Evolutionary conservation across 768 basidiomycete species (phyloP).

Genomic region (Termitomyces sp.): DNA sequence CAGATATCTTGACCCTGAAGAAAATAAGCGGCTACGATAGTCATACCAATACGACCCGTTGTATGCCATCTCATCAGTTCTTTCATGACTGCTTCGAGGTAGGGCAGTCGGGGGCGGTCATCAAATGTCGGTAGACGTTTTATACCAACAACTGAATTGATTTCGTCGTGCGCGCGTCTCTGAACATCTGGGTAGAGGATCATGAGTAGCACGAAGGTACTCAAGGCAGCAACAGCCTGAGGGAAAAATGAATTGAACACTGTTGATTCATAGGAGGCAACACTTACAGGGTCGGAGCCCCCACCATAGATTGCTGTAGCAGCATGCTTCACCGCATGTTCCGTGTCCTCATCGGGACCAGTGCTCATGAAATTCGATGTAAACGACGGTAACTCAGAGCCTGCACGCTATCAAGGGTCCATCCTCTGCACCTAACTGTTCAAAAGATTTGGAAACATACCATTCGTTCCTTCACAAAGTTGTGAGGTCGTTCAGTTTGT

Average conservation of each 20-base stretch:
- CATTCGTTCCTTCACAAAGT: conserved; percentile 29
- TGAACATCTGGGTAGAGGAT: conserved; percentile 22
- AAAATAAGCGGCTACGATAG: background rate
- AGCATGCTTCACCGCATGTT: conserved; percentile 35
- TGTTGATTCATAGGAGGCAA: background rate
- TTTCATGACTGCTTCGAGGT: conserved; percentile 23
- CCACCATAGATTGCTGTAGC: conserved; percentile 17
- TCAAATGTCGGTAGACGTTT: conserved; percentile 23
- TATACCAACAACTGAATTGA: conserved; percentile 24
- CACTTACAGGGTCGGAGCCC: conserved; percentile 32
- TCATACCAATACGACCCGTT: conserved; percentile 20
- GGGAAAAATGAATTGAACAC: background rate
- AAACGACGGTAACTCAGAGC: conserved; percentile 30
- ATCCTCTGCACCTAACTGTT: conserved; percentile 13
- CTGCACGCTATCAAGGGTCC: conserved; percentile 24
- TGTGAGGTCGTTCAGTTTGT: conserved; percentile 27
- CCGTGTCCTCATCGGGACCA: conserved; percentile 25
- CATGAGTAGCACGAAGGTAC: conserved; percentile 26
- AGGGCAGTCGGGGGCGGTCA: conserved; percentile 22
- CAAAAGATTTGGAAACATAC: conserved; percentile 11
- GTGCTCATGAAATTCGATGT: conserved; percentile 32
- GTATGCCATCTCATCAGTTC: conserved; percentile 25
- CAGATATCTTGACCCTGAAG: background rate
- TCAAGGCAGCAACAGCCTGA: conserved; percentile 18
- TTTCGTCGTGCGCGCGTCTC: conserved; percentile 24